These are phyloP conservation scores for Phanerodontia chrysosporium DNA, from an alignment of 768 basidiomycete species.

Conservation along the genomic window DNA sequence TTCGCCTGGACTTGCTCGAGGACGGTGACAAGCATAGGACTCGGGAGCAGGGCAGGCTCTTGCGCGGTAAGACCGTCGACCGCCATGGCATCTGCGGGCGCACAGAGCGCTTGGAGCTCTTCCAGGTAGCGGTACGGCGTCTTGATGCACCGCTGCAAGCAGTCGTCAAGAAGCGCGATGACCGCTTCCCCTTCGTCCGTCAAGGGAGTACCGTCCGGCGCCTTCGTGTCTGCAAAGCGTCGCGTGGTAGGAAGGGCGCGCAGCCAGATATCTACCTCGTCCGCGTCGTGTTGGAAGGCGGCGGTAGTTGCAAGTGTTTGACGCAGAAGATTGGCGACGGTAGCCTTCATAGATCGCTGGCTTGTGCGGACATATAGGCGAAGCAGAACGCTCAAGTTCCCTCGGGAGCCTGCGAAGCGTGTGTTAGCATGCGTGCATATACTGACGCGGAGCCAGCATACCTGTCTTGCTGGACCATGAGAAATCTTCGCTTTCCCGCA, in stretches of 20 bases:
- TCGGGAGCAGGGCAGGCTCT: conserved; percentile 41
- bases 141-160: conserved; percentile 74
- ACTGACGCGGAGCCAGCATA: conserved; percentile 22
- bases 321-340: conserved; percentile 49
- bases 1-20: conserved; percentile 77
- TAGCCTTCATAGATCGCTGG: conserved; percentile 48
- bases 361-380: conserved; percentile 50
- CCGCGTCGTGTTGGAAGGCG: conserved; percentile 72
- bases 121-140: conserved; percentile 87
- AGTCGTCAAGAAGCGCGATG: conserved; percentile 78
- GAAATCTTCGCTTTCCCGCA: conserved; percentile 79
- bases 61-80: conserved; percentile 5
- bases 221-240: conserved; percentile 32
- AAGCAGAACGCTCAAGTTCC: conserved; percentile 71
- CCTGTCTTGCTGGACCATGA: conserved; percentile 72
- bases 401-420: conserved; percentile 37
- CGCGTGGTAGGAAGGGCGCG: conserved; percentile 49
- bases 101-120: conserved; percentile 42
- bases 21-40: conserved; percentile 76
- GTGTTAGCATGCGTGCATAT: background rate
- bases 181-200: conserved; percentile 54
- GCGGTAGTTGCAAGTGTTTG: conserved; percentile 68
- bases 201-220: conserved; percentile 50
- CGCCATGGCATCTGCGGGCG: background rate
- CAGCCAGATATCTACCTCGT: conserved; percentile 76